phyloP scores from a whole-genome alignment of 495 filamentous ascomycete genomes.

The Tuber brumale region DNA sequence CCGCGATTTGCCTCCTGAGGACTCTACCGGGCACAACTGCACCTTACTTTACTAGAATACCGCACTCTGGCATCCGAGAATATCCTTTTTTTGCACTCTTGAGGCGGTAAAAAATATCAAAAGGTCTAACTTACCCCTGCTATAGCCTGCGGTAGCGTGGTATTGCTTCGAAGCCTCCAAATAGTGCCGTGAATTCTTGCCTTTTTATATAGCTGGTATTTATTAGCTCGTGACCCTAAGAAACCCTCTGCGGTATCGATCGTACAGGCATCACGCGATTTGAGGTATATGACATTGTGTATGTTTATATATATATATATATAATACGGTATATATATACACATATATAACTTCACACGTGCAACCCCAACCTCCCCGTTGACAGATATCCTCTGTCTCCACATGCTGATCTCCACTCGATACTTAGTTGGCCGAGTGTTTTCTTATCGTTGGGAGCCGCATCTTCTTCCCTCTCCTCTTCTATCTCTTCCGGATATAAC shows the following conservation, averaged over 20 bases:
- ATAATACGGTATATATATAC: background rate
- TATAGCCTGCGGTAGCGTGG: background rate
- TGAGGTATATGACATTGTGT: background rate
- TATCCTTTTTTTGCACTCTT: background rate
- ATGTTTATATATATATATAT: background rate
- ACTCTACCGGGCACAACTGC: background rate
- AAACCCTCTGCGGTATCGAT: background rate
- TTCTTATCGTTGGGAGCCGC: conserved; percentile 50
- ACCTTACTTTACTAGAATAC: background rate
- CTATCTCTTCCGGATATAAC: conserved; percentile 57
- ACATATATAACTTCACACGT: conserved; percentile 25
- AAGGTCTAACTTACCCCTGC: background rate
- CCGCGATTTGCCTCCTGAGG: background rate
- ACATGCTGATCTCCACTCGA: conserved; percentile 85
- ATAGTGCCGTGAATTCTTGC: conserved; percentile 1
- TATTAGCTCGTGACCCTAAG: background rate
- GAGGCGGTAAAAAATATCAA: background rate
- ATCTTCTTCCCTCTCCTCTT: conserved; percentile 46
- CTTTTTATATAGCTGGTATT: background rate
- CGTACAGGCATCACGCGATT: background rate
- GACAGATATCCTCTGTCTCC: conserved; percentile 80
- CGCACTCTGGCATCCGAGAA: background rate
- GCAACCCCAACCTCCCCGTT: conserved; percentile 68
- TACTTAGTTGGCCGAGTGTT: conserved; percentile 72
- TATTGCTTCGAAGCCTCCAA: background rate